Percentiles rank a stretch among this genome's conserved stretches.
phyloP scores from a whole-genome alignment of 129 eudicot species.

The Ambrosia trifida region DNA sequence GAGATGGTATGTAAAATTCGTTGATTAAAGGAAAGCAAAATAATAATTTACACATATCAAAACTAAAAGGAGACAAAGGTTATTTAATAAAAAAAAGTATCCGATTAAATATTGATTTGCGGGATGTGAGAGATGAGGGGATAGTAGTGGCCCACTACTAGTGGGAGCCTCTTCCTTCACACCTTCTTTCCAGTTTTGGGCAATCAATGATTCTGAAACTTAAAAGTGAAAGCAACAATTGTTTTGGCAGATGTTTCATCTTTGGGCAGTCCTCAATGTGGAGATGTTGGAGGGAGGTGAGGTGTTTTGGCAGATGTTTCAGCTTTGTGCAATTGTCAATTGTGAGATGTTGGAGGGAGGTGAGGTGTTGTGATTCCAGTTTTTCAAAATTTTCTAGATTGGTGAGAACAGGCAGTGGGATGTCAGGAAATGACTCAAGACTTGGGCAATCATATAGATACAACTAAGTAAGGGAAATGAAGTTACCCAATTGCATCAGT shows the following conservation, averaged over 20 bases:
- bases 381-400: too few species aligned
- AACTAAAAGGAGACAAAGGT: too few species aligned
- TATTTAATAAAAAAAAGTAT: too few species aligned
- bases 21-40: too few species aligned
- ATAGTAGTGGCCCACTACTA: too few species aligned
- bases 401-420: not conserved
- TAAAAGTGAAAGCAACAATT: conserved; percentile 19
- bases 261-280: not conserved
- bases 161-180: conserved; percentile 4
- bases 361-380: too few species aligned
- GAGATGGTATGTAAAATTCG: too few species aligned
- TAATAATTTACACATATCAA: too few species aligned
- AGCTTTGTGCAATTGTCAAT: too few species aligned
- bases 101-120: not conserved
- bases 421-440: not conserved
- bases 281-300: too few species aligned
- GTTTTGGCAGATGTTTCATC: not conserved
- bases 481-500: not conserved
- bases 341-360: too few species aligned
- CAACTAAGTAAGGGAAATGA: not conserved
- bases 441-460: not conserved
- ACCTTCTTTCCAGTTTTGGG: not conserved
- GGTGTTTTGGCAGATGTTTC: too few species aligned
- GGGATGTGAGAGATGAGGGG: conserved; percentile 12
- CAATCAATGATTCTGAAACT: not conserved